Evolutionary conservation across 352 stramenopile genomes (phyloP), one percentile per base, ranked within the genome.

Genomic region (Phytophthora sansomeana): DNA sequence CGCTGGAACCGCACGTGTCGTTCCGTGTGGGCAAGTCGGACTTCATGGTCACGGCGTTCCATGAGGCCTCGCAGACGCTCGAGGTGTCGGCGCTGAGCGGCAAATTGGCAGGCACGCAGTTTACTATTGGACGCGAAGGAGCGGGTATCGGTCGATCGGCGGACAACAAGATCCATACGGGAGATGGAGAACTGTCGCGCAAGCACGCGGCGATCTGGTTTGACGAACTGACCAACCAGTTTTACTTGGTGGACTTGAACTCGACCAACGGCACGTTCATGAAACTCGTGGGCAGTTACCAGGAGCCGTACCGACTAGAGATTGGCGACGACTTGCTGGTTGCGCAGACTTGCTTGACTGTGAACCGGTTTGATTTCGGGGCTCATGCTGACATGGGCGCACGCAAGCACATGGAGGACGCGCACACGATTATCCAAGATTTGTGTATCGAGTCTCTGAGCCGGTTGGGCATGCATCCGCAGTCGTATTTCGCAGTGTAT

Each of bases 291-390:
- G 95, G 96, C 4, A 95, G 92, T 32, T 98, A 98, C 72, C 77
- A 85, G 30, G 93, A 96, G 29, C 91, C 96, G n/a, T 98, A 96
- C 35, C 85, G 93, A 32, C 82, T 99, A 0, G 85, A 91, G 51
- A 92, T 98, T 44, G 91, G 93, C n/a, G 96, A 99, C 61, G 92
- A 99, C 74, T 85, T 99, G 54, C 87, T 99, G 21, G 87, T 99
- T 29, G 95, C 94, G 35, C 90, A 98, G 81, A 99, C 97, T 29
- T 97, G 97, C 50, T 95, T 99, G 64, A 98, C 89, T 1, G 91
- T 99, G 6, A 98, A 98, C 75, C 90, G 96, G 2, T 99, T 98
- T 63, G 97, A 99, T 67, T 98, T 97, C 69, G 97, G 96, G 29
- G 92, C 97, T 11, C 96, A 95, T 59, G 95, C 98, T 47, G 91